phyloP scores from a whole-genome alignment of 306 rosid genomes.

The Prosopis cineraria region DNA sequence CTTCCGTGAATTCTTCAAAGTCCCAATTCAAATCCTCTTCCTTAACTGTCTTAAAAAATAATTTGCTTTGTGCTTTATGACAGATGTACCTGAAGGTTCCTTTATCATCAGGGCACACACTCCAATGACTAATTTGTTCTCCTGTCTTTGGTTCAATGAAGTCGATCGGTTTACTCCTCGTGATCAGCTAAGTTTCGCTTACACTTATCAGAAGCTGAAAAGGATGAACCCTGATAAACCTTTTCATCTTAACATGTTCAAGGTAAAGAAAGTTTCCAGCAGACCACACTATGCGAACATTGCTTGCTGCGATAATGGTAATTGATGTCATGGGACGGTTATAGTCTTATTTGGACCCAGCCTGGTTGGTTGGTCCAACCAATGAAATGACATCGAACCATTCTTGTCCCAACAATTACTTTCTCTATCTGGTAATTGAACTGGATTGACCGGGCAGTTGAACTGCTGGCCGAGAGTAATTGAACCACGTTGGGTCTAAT shows the following conservation, averaged over 20 bases:
- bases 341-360: background rate
- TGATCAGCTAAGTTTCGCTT: conserved; percentile 95
- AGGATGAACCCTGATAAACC: conserved; percentile 89
- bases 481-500: background rate
- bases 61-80: conserved; percentile 7
- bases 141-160: conserved; percentile 97
- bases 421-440: background rate
- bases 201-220: conserved; percentile 88
- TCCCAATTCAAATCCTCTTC: conserved; percentile 5
- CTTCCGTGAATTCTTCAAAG: conserved; percentile 15
- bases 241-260: conserved; percentile 88
- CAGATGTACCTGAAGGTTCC: conserved; percentile 97
- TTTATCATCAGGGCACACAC: conserved; percentile 94
- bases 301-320: conserved; percentile 8
- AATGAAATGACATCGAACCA: background rate
- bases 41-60: background rate
- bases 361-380: background rate
- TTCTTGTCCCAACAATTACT: background rate
- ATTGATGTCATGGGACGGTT: background rate
- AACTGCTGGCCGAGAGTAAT: background rate
- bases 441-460: background rate
- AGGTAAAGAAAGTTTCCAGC: conserved; percentile 54
- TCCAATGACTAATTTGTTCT: conserved; percentile 92
- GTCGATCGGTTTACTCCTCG: conserved; percentile 95
- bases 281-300: background rate